Conservation (phyloP, 768 basidiomycete genomes). For the Boletus fagicola region DNA sequence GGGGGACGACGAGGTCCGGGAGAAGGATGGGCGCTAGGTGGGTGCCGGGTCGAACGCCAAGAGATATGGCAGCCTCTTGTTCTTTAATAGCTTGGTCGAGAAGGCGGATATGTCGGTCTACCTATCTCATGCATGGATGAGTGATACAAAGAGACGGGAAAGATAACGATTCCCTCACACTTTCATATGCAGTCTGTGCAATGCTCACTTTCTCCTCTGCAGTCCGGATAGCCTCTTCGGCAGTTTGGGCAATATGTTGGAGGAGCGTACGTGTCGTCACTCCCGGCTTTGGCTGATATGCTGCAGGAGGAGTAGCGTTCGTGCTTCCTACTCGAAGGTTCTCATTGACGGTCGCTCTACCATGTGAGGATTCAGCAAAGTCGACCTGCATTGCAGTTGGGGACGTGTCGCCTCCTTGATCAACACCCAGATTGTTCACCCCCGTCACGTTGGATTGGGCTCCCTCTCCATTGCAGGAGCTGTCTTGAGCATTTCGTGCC, state of each 20-base stretch:
- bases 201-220: constrained; percentile 79
- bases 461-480: neutral
- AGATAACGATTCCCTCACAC: constrained; percentile 42
- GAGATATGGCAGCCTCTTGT: constrained; percentile 53
- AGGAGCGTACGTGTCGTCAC: constrained; percentile 51
- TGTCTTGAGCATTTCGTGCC: constrained; percentile 2
- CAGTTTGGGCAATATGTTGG: constrained; percentile 53
- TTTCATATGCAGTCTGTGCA: constrained; percentile 66
- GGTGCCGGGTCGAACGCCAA: constrained; percentile 53
- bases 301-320: neutral
- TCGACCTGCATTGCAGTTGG: constrained; percentile 10
- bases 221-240: constrained; percentile 58
- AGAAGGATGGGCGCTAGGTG: constrained; percentile 55
- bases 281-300: constrained; percentile 23
- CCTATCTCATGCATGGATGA: constrained; percentile 39
- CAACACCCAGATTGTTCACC: neutral
- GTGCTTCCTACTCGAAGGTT: neutral
- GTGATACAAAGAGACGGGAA: neutral
- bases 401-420: neutral
- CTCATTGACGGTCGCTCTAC: neutral
- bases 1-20: constrained; percentile 59
- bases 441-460: constrained; percentile 1
- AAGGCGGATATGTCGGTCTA: constrained; percentile 75
- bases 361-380: neutral
- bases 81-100: constrained; percentile 73